These are phyloP conservation scores for Nemania serpens DNA, from an alignment of 2,329 filamentous ascomycete species.

Conservation along the genomic window DNA sequence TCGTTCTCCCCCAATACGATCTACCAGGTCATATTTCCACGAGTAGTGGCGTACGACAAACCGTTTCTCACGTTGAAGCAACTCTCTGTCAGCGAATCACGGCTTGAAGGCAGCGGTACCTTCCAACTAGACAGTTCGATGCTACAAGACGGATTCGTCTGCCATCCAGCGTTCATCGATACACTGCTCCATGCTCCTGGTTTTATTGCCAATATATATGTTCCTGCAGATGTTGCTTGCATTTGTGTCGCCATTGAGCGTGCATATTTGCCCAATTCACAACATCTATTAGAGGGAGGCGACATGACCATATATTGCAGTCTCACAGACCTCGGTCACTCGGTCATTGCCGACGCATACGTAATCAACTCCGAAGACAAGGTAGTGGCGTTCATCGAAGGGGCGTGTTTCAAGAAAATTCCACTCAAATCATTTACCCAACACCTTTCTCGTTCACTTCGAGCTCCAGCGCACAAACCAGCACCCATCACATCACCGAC, in stretches of 20 bases:
- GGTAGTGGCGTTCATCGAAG: conserved; percentile 34
- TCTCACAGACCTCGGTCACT: conserved; percentile 34
- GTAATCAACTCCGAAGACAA: conserved; percentile 30
- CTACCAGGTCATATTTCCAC: conserved; percentile 40
- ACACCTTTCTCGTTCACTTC: conserved; percentile 8
- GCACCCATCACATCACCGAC: no score
- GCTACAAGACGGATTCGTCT: conserved; percentile 28
- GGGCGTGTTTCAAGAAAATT: conserved; percentile 41
- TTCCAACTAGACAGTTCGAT: conserved; percentile 13
- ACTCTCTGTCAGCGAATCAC: conserved; percentile 33
- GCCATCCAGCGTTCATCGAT: conserved; percentile 38
- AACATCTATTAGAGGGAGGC: conserved; percentile 23
- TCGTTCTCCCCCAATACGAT: conserved; percentile 26
- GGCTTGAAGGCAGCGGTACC: conserved; percentile 27
- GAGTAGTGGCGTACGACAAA: conserved; percentile 37
- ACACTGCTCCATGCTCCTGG: conserved; percentile 41
- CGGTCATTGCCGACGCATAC: conserved; percentile 37
- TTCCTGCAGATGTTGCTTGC: conserved; percentile 35
- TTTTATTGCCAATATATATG: conserved; percentile 39
- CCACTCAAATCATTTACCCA: conserved; percentile 43
- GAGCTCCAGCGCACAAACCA: not conserved
- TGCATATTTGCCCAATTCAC: conserved; percentile 27
- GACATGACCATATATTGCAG: conserved; percentile 38
- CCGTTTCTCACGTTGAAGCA: conserved; percentile 36
- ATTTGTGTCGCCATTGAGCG: conserved; percentile 38